Conservation (phyloP, 331 rosid genomes). For the Pyracantha coccinea region DNA sequence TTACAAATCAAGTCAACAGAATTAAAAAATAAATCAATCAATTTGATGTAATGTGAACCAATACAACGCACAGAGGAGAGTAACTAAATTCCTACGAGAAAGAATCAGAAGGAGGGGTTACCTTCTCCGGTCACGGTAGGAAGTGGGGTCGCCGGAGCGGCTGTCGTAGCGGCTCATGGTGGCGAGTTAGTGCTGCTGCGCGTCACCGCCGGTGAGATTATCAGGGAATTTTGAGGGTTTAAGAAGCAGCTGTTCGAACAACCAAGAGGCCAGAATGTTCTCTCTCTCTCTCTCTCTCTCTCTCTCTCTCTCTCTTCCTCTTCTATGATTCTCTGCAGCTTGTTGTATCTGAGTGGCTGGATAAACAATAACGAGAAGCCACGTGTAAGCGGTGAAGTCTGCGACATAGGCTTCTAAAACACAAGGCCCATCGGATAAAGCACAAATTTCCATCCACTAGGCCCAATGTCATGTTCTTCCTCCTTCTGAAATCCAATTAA, state of each 20-base stretch:
- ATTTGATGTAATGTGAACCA: not conserved
- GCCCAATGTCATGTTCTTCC: not conserved
- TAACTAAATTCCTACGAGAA: not conserved
- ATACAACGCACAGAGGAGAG: not conserved
- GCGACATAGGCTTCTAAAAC: not conserved
- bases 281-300: not conserved
- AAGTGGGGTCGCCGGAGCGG: slow-evolving; percentile 89
- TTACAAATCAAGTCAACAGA: not conserved
- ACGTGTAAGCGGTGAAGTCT: too few species aligned
- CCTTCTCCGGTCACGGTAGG: slow-evolving; percentile 94
- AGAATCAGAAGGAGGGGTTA: slow-evolving; percentile 10
- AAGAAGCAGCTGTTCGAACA: slow-evolving; percentile 8
- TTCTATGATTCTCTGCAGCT: not conserved
- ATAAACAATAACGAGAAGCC: too few species aligned
- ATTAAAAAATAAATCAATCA: not conserved
- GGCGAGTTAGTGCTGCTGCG: not conserved
- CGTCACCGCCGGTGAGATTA: not conserved
- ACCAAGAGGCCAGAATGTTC: not conserved
- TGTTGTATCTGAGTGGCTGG: not conserved
- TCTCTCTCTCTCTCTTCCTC: not conserved
- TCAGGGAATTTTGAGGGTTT: slow-evolving; percentile 22
- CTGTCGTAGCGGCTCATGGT: slow-evolving; percentile 93
- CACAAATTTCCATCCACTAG: not conserved
- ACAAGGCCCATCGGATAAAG: not conserved
- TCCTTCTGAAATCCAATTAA: not conserved